These are phyloP conservation scores for Wickerhamomyces kurtzmanii DNA, from an alignment of 805 yeast genomes.

Conservation along the genomic window DNA sequence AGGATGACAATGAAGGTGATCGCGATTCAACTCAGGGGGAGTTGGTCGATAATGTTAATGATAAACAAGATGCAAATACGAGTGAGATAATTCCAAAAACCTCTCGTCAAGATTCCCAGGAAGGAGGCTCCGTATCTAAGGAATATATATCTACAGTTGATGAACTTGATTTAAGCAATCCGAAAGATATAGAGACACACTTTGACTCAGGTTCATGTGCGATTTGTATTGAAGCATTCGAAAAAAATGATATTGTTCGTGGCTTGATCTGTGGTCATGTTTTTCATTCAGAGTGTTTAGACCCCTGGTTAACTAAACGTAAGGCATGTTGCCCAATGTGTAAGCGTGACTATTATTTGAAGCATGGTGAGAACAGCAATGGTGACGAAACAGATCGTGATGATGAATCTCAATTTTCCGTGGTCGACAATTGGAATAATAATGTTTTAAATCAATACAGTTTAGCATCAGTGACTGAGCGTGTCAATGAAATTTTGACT, in stretches of 20 bases:
- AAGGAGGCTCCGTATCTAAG: too few relatives aligned
- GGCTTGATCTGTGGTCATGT: constrained; percentile 78
- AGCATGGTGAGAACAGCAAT: constrained; percentile 8
- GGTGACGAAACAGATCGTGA: constrained; percentile 8
- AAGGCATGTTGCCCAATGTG: constrained; percentile 82
- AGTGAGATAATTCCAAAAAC: too few relatives aligned
- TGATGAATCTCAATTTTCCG: constrained; percentile 8
- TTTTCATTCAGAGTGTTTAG: constrained; percentile 70
- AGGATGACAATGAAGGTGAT: constrained; percentile 13
- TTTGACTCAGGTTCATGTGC: constrained; percentile 68
- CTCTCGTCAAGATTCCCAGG: too few relatives aligned
- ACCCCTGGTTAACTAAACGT: constrained; percentile 71
- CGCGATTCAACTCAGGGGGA: constrained; percentile 3
- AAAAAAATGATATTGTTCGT: constrained; percentile 54
- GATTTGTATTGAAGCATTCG: constrained; percentile 62
- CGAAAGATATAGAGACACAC: too few relatives aligned
- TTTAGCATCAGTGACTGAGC: constrained; percentile 31
- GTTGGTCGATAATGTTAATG: constrained; percentile 1
- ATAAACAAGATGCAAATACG: too few relatives aligned
- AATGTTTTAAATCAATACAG: constrained; percentile 14
- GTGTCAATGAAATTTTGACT: constrained; percentile 29
- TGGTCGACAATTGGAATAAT: constrained; percentile 17
- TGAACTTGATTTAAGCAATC: too few relatives aligned
- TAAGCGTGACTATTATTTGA: constrained; percentile 50
- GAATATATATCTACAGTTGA: too few relatives aligned